Percentiles rank a stretch among this genome's conserved stretches.
phyloP scores from a whole-genome alignment of 2,329 filamentous ascomycete species.

The Penicillium sp. region DNA sequence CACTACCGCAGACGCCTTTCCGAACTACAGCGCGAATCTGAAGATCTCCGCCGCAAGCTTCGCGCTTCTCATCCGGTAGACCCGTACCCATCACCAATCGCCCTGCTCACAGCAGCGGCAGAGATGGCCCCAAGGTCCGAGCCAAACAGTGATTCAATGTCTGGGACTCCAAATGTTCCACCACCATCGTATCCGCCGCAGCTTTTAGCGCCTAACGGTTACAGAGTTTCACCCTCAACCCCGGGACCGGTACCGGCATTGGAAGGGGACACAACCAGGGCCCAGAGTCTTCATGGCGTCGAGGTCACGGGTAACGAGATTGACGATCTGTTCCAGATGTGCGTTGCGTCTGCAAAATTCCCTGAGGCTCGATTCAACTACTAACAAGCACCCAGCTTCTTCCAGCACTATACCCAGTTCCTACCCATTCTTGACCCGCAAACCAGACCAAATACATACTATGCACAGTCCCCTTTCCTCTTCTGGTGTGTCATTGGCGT shows the following conservation, averaged over 20 bases:
- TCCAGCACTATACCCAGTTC: slow-evolving; percentile 42
- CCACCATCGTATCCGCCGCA: slow-evolving; percentile 27
- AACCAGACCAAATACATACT: slow-evolving; percentile 73
- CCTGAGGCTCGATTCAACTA: no score
- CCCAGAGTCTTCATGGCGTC: slow-evolving; percentile 37
- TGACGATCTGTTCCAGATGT: slow-evolving; percentile 45
- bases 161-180: slow-evolving; percentile 7
- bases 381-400: slow-evolving; percentile 33
- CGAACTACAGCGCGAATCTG: slow-evolving; percentile 43
- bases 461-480: slow-evolving; percentile 75
- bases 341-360: no score
- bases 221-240: slow-evolving; percentile 15
- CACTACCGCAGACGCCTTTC: slow-evolving; percentile 36
- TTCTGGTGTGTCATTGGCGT: slow-evolving; percentile 72
- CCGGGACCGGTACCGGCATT: slow-evolving; percentile 13
- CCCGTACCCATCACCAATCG: slow-evolving; percentile 29
- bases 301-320: slow-evolving; percentile 38
- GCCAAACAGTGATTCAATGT: slow-evolving; percentile 8
- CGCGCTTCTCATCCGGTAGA: slow-evolving; percentile 29
- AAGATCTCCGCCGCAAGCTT: slow-evolving; percentile 42
- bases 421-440: slow-evolving; percentile 47
- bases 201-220: slow-evolving; percentile 23
- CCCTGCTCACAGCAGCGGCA: slow-evolving; percentile 35
- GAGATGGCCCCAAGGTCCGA: slow-evolving; percentile 33
- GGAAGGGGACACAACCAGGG: slow-evolving; percentile 29